Evolutionary conservation across 164 flowering plant species (phyloP).

Genomic region (Magnolia sinica): DNA sequence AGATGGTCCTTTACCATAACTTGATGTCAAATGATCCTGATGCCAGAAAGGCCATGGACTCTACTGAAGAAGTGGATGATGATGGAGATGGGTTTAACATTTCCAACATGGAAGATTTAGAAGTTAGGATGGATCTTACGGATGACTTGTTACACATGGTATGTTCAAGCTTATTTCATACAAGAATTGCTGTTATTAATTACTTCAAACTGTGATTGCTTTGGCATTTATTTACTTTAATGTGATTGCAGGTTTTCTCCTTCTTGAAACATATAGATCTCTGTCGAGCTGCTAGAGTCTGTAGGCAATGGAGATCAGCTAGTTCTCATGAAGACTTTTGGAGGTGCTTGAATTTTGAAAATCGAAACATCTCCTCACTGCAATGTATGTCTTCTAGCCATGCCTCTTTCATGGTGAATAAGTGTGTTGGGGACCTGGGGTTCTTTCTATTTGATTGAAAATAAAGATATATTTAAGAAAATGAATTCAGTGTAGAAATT

Average conservation of each 20-base stretch:
- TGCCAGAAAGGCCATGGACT: slow-evolving; percentile 25
- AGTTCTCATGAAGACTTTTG: slow-evolving; percentile 96
- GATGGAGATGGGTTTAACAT: slow-evolving; percentile 27
- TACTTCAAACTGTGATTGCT: not conserved
- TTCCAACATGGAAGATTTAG: slow-evolving; percentile 43
- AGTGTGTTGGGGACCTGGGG: too few relatives aligned
- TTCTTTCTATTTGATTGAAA: too few relatives aligned
- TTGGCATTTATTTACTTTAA: not conserved
- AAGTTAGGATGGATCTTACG: slow-evolving; percentile 82
- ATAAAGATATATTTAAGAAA: too few relatives aligned
- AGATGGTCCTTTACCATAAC: slow-evolving; percentile 24
- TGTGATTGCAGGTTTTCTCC: slow-evolving; percentile 69
- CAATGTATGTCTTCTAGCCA: slow-evolving; percentile 56
- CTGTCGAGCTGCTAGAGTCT: slow-evolving; percentile 83
- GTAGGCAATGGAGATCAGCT: slow-evolving; percentile 92
- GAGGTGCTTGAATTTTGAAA: slow-evolving; percentile 79
- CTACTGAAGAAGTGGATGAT: slow-evolving; percentile 21
- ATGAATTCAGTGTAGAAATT: too few relatives aligned
- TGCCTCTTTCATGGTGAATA: too few relatives aligned
- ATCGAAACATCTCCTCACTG: slow-evolving; percentile 50
- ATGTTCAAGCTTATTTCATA: slow-evolving; percentile 1
- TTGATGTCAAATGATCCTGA: slow-evolving; percentile 25
- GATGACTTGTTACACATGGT: slow-evolving; percentile 98
- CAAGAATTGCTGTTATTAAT: not conserved
- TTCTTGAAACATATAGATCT: slow-evolving; percentile 78